phyloP scores from a whole-genome alignment of 1,139 yeast species.

The Taphrina communis region DNA sequence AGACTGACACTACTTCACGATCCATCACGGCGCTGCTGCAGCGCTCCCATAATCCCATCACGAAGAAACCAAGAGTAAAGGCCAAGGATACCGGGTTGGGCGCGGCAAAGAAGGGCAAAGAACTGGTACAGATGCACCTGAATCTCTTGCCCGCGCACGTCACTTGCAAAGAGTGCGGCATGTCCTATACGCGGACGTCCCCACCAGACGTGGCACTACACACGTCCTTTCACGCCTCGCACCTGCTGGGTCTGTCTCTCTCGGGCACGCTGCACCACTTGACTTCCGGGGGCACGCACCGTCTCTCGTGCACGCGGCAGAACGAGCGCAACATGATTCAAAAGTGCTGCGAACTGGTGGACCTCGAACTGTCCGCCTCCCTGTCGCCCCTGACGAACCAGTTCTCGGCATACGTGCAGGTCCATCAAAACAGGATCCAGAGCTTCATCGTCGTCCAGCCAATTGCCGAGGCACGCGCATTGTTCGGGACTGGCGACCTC shows the following conservation, averaged over 20 bases:
- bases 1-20: not conserved
- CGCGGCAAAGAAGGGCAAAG: not conserved
- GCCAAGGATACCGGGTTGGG: conserved; percentile 3
- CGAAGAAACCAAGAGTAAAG: not conserved
- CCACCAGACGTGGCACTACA: conserved; percentile 21
- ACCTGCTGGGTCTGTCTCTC: conserved; percentile 13
- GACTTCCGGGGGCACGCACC: not conserved
- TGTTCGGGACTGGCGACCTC: conserved; percentile 6
- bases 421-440: conserved; percentile 14
- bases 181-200: conserved; percentile 32
- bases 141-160: conserved; percentile 34
- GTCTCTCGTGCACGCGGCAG: conserved; percentile 16
- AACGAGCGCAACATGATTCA: conserved; percentile 11
- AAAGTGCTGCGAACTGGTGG: conserved; percentile 33
- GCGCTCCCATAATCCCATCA: conserved; percentile 6
- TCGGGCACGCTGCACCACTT: not conserved
- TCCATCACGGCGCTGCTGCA: conserved; percentile 19
- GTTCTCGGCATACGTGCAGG: conserved; percentile 7
- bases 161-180: conserved; percentile 37
- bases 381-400: conserved; percentile 13
- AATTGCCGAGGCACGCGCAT: conserved; percentile 1
- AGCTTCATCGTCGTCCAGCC: conserved; percentile 27
- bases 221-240: conserved; percentile 23
- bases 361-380: conserved; percentile 31
- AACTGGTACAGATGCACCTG: conserved; percentile 36